Evolutionary conservation across 2,329 filamentous ascomycete species (phyloP).

Genomic region (Trichoderma sp.): DNA sequence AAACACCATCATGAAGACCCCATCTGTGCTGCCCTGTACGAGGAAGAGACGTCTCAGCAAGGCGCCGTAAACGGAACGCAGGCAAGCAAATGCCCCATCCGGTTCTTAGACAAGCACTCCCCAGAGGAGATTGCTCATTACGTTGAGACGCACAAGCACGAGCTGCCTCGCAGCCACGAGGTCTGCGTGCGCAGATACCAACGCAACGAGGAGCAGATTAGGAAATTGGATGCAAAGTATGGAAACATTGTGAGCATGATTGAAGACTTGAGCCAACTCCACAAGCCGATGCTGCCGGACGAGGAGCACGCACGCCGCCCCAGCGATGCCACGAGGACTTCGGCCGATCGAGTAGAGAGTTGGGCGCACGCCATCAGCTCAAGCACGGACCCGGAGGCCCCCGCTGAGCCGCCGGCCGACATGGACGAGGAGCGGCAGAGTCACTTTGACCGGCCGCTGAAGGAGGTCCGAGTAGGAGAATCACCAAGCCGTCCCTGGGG

Average conservation of each 20-base stretch:
- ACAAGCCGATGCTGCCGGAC: conserved; percentile 80
- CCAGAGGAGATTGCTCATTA: conserved; percentile 92
- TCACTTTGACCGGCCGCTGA: conserved; percentile 81
- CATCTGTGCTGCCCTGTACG: conserved; percentile 66
- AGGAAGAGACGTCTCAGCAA: conserved; percentile 59
- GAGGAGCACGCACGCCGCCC: conserved; percentile 49
- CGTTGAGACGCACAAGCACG: conserved; percentile 93
- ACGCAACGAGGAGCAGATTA: conserved; percentile 80
- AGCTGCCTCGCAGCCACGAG: conserved; percentile 90
- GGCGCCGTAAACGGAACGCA: conserved; percentile 53
- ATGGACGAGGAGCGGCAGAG: conserved; percentile 61
- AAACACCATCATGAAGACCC: conserved; percentile 59
- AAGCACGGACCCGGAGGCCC: conserved; percentile 43
- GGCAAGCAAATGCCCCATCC: conserved; percentile 79
- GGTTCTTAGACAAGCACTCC: conserved; percentile 87
- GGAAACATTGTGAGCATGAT: conserved; percentile 94
- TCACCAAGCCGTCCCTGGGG: conserved; percentile 93
- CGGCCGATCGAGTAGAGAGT: conserved; percentile 74
- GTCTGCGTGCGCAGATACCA: conserved; percentile 90
- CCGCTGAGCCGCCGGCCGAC: conserved; percentile 42
- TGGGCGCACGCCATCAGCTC: conserved; percentile 81
- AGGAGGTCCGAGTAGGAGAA: conserved; percentile 90
- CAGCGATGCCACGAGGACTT: conserved; percentile 53
- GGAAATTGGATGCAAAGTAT: conserved; percentile 91
- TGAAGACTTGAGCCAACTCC: conserved; percentile 81